Evolutionary conservation across 2,329 filamentous ascomycete genomes (phyloP).

Genomic region (Cyphellophora attinorum): DNA sequence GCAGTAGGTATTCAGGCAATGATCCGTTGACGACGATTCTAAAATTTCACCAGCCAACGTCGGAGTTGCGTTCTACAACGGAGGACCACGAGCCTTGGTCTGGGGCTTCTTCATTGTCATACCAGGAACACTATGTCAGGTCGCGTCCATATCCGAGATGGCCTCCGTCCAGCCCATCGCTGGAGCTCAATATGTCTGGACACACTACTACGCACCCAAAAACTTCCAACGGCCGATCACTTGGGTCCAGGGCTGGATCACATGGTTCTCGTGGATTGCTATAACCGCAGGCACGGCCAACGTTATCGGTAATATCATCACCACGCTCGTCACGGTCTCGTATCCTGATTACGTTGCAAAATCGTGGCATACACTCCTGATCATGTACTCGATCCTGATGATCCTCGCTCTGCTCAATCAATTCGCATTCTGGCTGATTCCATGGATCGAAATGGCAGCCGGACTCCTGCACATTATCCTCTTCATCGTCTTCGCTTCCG

Average conservation of each 20-base stretch:
- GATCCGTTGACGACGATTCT: too few relatives aligned
- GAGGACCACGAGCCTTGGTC: slow-evolving; percentile 21
- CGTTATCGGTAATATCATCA: slow-evolving; percentile 20
- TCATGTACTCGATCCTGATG: slow-evolving; percentile 28
- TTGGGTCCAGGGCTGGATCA: slow-evolving; percentile 27
- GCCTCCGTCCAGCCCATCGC: slow-evolving; percentile 30
- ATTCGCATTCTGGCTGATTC: slow-evolving; percentile 26
- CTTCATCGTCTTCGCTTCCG: slow-evolving; percentile 25
- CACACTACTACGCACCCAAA: slow-evolving; percentile 23
- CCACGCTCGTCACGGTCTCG: slow-evolving; percentile 8
- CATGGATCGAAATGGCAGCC: slow-evolving; percentile 26
- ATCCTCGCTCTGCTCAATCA: slow-evolving; percentile 15
- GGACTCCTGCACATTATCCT: slow-evolving; percentile 24
- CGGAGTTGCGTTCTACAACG: slow-evolving; percentile 4
- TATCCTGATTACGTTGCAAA: slow-evolving; percentile 3
- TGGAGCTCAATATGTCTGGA: slow-evolving; percentile 34
- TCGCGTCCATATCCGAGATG: slow-evolving; percentile 27
- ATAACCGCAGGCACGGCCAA: slow-evolving; percentile 14
- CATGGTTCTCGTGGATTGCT: slow-evolving; percentile 30
- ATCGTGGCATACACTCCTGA: slow-evolving; percentile 20
- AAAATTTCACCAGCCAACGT: slow-evolving; percentile 3
- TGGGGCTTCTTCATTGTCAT: slow-evolving; percentile 20
- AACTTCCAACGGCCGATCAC: slow-evolving; percentile 21
- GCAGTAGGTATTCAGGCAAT: slow-evolving; percentile 5
- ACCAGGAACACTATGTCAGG: slow-evolving; percentile 18